Base-by-base conservation (phyloP, 768 basidiomycete genomes). In the Lactifluus hygrophoroides region DNA sequence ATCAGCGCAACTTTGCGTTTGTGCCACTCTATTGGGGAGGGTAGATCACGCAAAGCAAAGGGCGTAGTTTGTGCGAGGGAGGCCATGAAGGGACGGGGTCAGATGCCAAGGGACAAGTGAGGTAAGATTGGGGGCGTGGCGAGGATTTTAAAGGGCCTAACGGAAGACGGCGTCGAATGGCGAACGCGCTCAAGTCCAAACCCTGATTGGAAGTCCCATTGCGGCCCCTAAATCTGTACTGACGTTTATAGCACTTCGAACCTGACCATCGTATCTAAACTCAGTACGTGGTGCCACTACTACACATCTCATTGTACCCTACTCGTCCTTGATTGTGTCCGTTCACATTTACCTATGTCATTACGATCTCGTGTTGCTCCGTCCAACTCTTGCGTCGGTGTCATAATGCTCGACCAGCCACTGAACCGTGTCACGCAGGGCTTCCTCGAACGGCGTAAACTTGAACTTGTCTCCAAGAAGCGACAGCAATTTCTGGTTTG, bases 1-100 rank as follows among this genome's bases (percentile, higher is more conserved):
- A 97, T 88, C 51, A 97, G 76, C 10, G 94, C 94, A 62, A 97
- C 90, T 72, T 95, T 96, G 72, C 94, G 85, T 74, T 88, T 86
- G 66, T 81, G 79, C 70, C 89, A 96, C 64, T 92, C 89, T 66
- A 86, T 88, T 0, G 83, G 80, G n/a, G 86, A 70, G 1, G 86
- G 87, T 27, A 90, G 76, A 63, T 77, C 69, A 51, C 84, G 79
- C 44, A 68, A 63, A 5, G 71, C 61, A 60, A 73, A 73, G 5
- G 71, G 68, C 21, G 66, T 57, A 16, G 66, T 56, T 51, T 67
- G 68, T 35, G 61, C 46, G 51, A 66, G 65, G 13, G 23, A n/a
- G 11, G 13, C 3, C 13, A 21, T 10, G 14, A 47, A 21, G 16
- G 44, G 34, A 28, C 5, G 5, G 44, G 14, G 23, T 30, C 10